Base-by-base conservation (phyloP, 129 eudicot genomes). In the Escallonia herrerae region DNA sequence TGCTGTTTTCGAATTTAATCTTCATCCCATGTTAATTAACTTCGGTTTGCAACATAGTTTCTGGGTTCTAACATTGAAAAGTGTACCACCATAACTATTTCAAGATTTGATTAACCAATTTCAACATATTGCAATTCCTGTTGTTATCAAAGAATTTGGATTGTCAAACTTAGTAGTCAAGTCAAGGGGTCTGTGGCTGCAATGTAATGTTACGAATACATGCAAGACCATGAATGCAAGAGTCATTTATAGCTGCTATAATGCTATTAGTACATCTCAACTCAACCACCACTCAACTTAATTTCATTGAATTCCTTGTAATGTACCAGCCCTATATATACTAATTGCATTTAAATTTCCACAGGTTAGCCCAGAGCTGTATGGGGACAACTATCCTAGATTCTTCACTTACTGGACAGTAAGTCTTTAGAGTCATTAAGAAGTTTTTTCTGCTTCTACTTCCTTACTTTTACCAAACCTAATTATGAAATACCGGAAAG, bases 321-420 rank as follows among this genome's bases (percentile, higher is more conserved):
- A 66, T 13, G 64, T 42, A 22, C 33, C 33, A 67, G 57, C 12
- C 44, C 11, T 40, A 51, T 9, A 68, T 54, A 73, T 54, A 65
- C 63, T 82, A 76, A 66, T 8, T 77, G 14, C 56, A 66, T 80
- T 69, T 14, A 57, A 72, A 63, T 40, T 42, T 14, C 22, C 58
- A 74, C 87, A 93, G 99, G 96, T 93, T 57, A 88, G 99, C 73
- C 99, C 96, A 43, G 96, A 86, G 83, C 87, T 88, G 40, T 93
- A 93, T 74, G 99, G 99, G 52, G 99, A 93, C 86, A 81, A 55
- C 62, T 80, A 78, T 47, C 99, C 99, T 12, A 79, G 99, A 72
- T 93, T 93, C 80, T 93, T 93, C 77, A 86, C 95, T 45, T 93
- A 93, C 69, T 93, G 99, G 99, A 93, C 96, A 0, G 99, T 93